Evolutionary conservation across 1,284 basidiomycete genomes (phyloP), one percentile per base, ranked within the genome.

Genomic region (Pulchroboletus neoregius): DNA sequence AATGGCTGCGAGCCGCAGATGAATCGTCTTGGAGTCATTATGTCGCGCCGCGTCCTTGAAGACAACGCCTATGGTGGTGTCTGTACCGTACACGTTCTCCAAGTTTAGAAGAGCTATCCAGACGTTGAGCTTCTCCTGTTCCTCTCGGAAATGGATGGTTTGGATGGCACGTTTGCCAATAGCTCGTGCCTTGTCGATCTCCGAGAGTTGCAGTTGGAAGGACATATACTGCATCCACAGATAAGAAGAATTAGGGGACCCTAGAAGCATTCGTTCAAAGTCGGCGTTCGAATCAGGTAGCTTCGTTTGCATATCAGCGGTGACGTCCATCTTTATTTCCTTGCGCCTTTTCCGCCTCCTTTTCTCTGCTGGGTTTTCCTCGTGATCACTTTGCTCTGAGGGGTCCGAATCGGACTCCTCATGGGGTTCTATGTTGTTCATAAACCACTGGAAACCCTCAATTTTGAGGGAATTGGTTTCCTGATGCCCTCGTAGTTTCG

Each of bases 151-250:
- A 63, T 80, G 87, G 71, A 99, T 99, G 12, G 86, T 86, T 60
- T 84, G 76, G 51, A 96, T 73, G 4, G 94, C 96, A 24, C 92
- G 83, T 44, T 81, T 78, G 13, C 85, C 95, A 39, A 94, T 86
- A 61, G 87, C 82, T 30, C 94, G 82, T 12, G 95, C 96, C 68
- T 94, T 94, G 58, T 94, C 93, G 36, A 98, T 76, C 68, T 99
- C 95, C 35, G 94, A 93, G 12, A 99, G 80, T 57, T 94, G 92
- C 5, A 99, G 75, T 56, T 95, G 91, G 80, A 98, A 96, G 5
- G 94, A 95, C 92, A 99, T 98, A 68, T 95, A 99, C 67, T 97
- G 95, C 52, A 99, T 88, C 96, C 96, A 99, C 33, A 99, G 78
- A 71, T 87, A 97, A 0, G 97, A 99, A 11, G 93, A 97, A 67